A percentile compares a stretch with the other conserved stretches of the same genome.
Evolutionary conservation across 2,329 filamentous ascomycete species (phyloP).

Genomic region (Diaporthe capsici): DNA sequence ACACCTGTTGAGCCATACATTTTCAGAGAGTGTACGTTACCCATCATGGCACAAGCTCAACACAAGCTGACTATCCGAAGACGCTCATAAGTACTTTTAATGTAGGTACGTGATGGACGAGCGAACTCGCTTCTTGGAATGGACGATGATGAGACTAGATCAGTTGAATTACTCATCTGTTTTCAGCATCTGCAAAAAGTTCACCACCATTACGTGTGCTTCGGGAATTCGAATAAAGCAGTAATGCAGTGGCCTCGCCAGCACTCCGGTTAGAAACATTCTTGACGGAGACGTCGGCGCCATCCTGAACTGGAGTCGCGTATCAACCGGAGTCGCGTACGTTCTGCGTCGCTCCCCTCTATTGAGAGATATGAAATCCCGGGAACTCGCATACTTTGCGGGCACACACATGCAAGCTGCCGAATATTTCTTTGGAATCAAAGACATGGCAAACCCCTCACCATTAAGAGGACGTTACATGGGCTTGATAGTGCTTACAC

Average conservation of each 20-base stretch:
- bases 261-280: neutral
- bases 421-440: neutral
- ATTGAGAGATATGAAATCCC: neutral
- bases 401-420: neutral
- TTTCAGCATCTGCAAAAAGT: too few relatives aligned
- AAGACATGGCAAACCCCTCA: neutral
- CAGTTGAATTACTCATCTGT: too few relatives aligned
- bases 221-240: neutral
- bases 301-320: neutral
- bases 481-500: slow-evolving; percentile 9
- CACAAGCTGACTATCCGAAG: too few relatives aligned
- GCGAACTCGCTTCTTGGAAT: too few relatives aligned
- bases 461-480: slow-evolving; percentile 18
- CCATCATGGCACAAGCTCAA: too few relatives aligned
- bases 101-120: too few relatives aligned
- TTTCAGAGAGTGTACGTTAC: too few relatives aligned
- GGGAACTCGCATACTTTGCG: neutral
- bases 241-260: neutral
- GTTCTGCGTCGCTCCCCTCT: neutral
- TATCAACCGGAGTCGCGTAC: neutral
- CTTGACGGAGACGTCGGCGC: neutral
- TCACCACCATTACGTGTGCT: too few relatives aligned
- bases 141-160: too few relatives aligned
- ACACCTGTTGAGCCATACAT: too few relatives aligned
- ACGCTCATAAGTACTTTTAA: too few relatives aligned